Evolutionary conservation across 163 green algal genomes (phyloP).

Genomic region (Scenedesmus sp.): DNA sequence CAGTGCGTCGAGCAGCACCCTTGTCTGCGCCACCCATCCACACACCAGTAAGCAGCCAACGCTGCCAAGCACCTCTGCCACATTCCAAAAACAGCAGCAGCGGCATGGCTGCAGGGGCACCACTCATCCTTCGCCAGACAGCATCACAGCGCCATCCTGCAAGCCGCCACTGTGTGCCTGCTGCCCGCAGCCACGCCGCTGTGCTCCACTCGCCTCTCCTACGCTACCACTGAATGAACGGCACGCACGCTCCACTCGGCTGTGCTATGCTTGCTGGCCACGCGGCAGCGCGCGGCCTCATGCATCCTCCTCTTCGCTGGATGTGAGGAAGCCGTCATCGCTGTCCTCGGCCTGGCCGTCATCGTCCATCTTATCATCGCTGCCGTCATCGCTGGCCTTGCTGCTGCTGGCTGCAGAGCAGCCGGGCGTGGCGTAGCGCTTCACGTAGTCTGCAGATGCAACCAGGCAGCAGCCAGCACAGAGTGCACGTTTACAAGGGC

Average conservation of each 20-base stretch:
- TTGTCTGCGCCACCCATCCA: not conserved
- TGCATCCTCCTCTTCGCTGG: slow-evolving; percentile 82
- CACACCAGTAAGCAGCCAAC: not conserved
- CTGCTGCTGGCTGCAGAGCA: slow-evolving; percentile 52
- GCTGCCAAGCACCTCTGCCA: not conserved
- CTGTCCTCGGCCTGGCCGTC: slow-evolving; percentile 49
- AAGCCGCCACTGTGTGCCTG: slow-evolving; percentile 1
- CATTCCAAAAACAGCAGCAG: not conserved
- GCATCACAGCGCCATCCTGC: slow-evolving; percentile 1
- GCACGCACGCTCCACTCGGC: not conserved
- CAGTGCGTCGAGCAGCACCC: not conserved
- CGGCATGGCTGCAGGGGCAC: not conserved
- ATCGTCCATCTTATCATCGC: slow-evolving; percentile 47
- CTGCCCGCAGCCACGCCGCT: not conserved
- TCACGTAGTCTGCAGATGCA: slow-evolving; percentile 83
- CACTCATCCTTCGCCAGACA: not conserved
- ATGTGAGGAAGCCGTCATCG: slow-evolving; percentile 81
- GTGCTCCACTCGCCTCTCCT: not conserved
- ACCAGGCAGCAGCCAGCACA: not conserved
- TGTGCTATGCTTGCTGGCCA: slow-evolving; percentile 8
- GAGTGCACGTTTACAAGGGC: not conserved
- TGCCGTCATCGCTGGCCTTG: slow-evolving; percentile 49
- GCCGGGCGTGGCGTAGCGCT: slow-evolving; percentile 80
- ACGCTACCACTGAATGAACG: not conserved
- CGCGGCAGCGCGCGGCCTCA: not conserved